Evolutionary conservation across 495 filamentous ascomycete species (phyloP), one percentile per base, ranked within the genome.

Genomic region (Amorphotheca resinae): DNA sequence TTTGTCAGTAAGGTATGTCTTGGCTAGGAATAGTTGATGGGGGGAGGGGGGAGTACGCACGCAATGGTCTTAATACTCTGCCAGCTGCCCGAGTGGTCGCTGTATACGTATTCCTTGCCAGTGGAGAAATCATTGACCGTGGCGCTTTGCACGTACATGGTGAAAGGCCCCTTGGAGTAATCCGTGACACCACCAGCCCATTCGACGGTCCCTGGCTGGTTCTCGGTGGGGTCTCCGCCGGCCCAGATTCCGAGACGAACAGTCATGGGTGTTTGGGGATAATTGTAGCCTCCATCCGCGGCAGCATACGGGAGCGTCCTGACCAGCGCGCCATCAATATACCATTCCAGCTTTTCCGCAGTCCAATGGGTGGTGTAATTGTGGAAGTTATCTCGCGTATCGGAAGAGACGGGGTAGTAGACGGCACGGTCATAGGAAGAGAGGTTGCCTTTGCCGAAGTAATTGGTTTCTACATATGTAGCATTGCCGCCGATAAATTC

Each of bases 281-380:
- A 95, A 55, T 67, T 63, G 43, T 75, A 62, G 21, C 76, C 75
- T 48, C 69, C 64, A 50, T 79, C 73, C 18, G 81, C 80, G 36
- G 77, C 72, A 26, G 67, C 64, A 21, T 79, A 73, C 3, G 72
- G 66, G 15, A 93, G 67, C 1, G 75, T 79, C 31, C 87, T 79
- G 22, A 89, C 72, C 7, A 70, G 69, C 2, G 59, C 54, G 41
- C 69, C 73, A 57, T 95, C 84, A 51, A 93, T 76, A 54, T 78
- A 73, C 68, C 77, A 95, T 14, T 79, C 69, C 36, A 91, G 67
- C 36, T 68, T 60, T 15, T 75, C 70, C 45, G 74, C 68, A 1
- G 82, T 91, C 87, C 87, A 95, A 44, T 82, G 70, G 26, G 80
- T 69, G n/a, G 82, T 80, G 57, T 91, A 95, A 39, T 84, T 93